Base-by-base conservation (phyloP, 169 alveolate genomes). In the Plasmodium coatneyi region DNA sequence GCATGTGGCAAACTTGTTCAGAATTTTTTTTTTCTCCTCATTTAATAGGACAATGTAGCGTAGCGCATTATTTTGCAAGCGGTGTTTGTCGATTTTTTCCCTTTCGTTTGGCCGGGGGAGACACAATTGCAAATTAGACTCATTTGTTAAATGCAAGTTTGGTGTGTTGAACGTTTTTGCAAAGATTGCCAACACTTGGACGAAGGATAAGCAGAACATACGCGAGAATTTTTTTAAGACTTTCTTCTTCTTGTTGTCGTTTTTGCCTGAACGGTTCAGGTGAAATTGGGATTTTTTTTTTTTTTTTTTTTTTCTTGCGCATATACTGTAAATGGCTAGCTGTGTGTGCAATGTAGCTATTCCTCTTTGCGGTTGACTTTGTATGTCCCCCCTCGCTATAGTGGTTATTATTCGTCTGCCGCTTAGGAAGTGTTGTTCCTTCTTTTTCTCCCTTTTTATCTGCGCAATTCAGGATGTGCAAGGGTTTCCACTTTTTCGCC, bases 141-240 rank as follows among this genome's bases (percentile, higher is more conserved):
- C 89, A 22, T 79, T 78, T 87, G 80, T 78, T 87, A 87, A 87
- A 78, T 87, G 80, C 46, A 87, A 28, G 30, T 79, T 87, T 36
- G 46, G 41, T 1, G 82, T 41, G 81, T 78, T 87, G 52, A 87
- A 30, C 70, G 81, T 87, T 28, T 87, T 78, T 1, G 89, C 54
- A 87, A 87, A 78, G 30, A 87, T 78, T 30, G 93, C 36, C 36
- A 87, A 66, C 60, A 87, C 72, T 78, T 87, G 89, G 66, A 87
- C 79, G 81, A 78, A 60, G 22, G 93, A 71, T 78, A 87, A 87
- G 71, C 49, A 78, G 49, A 78, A 87, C 49, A 76, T 87, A 12
- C 71, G 32, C 80, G 60, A 19, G 46, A 39, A 25, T 49, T 60
- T 78, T 28, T 87, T 78, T 41, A 84, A 70, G 54, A 22, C 36